Evolutionary conservation across 2,329 filamentous ascomycete species (phyloP), one percentile per base, ranked within the genome.

Genomic region (Talaromyces funiculosus): DNA sequence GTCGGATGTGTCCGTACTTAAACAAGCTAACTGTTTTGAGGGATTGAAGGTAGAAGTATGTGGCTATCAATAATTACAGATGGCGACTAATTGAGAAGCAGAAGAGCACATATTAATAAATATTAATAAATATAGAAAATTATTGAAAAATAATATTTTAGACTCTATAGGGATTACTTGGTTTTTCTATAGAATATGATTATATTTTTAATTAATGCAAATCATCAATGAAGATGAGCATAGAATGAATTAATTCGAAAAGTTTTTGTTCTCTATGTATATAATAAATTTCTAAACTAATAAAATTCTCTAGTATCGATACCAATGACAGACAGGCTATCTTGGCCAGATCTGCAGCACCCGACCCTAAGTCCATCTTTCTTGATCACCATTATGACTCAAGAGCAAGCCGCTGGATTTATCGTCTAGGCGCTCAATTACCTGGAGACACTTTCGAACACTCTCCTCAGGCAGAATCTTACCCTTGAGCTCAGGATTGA

Each of bases 321-420:
- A 14, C 12, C n/a, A 51, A 31, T 18, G 42, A n/a, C n/a, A n/a
- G n/a, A n/a, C n/a, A n/a, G n/a, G n/a, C n/a, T n/a, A n/a, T n/a
- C n/a, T n/a, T n/a, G n/a, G n/a, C n/a, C 9, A 2, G 12, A 8
- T 18, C 7, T 47, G 3, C 3, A 33, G 9, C 18, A 10, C 45
- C 18, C 16, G 14, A 38, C 33, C 51, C 7, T 10, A 53, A 38
- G 16, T 8, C 51, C 51, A 59, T 37, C 38, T 53, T 3, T 43
- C 77, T 3, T 69, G 77, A 4, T 79, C 53, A 37, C 68, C 68
- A 63, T 68, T 64, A 60, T 70, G 68, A 26, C 63, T 66, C 42
- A 71, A 2, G 47, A 68, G 51, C 51, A 63, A 61, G 35, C 68
- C 68, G 53, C 67, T 71, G 42, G 38, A 62, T 16, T 63, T 57